Evolutionary conservation across 208 protist genomes (phyloP), one percentile per base, ranked within the genome.

Genomic region (Trypanosomatidae sp.): DNA sequence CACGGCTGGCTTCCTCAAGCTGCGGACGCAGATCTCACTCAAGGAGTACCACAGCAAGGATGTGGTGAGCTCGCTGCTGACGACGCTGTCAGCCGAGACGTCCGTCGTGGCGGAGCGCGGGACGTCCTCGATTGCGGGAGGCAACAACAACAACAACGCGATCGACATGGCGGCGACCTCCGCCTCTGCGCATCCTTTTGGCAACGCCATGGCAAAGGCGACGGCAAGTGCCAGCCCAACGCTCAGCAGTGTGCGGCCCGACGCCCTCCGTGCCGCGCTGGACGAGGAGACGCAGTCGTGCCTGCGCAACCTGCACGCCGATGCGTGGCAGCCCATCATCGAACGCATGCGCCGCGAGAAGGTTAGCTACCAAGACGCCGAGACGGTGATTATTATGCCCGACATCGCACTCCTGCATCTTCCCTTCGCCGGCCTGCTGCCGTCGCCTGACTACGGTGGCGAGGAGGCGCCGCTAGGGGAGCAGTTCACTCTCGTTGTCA

Each of bases 401-500:
- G 90, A 97, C 72, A 68, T 86, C 4, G 82, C 89, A 39, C 79
- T 97, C 13, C 78, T 93, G 39, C 85, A 94, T 66, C 80, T 91
- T 13, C 90, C 92, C 9, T 97, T 97, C 64, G 74, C 80, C 9
- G 84, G 86, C 19, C 79, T 97, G 28, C 62, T 91, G 65, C 80
- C 89, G n/a, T 84, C 75, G 2, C 75, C 81, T 5, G 71, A 81
- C 49, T 80, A 77, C 71, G 53, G 62, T 9, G 77, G 81, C 59
- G 71, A 76, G 12, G 83, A 84, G 1, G 81, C 71, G 13, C 86
- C 88, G 19, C 69, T 95, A 13, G 88, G 89, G 1, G 81, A 83
- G 71, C 82, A 84, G 49, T 81, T 82, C 55, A 89, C 90, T 25
- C 56, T 94, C 13, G 72, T 88, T 8, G 89, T 97, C 12, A 85